phyloP scores from a whole-genome alignment of 1,139 yeast genomes.

The Saccharomyces hybrid region DNA sequence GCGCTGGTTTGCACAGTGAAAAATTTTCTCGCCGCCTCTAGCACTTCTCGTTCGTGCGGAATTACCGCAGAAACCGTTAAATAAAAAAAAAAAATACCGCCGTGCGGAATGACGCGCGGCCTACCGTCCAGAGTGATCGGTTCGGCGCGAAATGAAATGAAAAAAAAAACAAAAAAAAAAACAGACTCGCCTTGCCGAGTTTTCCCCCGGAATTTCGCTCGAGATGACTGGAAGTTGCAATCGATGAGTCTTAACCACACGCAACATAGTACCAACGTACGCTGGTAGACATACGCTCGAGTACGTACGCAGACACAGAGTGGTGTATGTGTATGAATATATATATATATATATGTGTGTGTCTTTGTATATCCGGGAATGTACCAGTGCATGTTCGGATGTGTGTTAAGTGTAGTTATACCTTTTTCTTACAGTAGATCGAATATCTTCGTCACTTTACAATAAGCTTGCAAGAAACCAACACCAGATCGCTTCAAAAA shows the following conservation, averaged over 20 bases:
- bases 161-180: too few relatives aligned
- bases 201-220: background rate
- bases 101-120: background rate
- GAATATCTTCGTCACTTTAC: background rate
- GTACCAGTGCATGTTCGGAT: too few relatives aligned
- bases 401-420: background rate
- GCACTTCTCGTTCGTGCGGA: background rate
- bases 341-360: background rate
- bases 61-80: background rate
- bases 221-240: background rate
- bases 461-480: background rate
- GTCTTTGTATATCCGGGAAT: background rate
- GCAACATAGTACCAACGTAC: background rate
- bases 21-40: background rate
- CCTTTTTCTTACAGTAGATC: background rate
- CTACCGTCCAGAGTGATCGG: too few relatives aligned
- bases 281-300: background rate
- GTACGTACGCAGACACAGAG: background rate
- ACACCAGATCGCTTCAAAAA: background rate
- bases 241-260: background rate
- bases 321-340: background rate
- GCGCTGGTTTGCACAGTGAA: background rate
- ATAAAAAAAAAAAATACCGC: background rate
- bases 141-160: too few relatives aligned
- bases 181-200: background rate